Evolutionary conservation across 108 stramenopile species (phyloP), one percentile per base, ranked within the genome.

Genomic region (Fragilariopsis cylindrus): DNA sequence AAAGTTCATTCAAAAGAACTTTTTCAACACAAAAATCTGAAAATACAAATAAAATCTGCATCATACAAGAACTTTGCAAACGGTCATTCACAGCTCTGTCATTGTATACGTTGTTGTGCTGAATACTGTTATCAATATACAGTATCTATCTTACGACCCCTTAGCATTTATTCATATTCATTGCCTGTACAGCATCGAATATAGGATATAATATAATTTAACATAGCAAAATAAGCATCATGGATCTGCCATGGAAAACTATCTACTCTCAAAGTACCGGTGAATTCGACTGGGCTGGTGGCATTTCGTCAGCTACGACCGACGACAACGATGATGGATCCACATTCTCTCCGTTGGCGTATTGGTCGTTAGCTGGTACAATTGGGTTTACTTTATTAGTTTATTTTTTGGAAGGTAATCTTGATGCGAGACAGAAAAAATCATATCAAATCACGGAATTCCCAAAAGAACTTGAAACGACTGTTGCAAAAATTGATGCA

Each of bases 301-400:
- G 62, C 62, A 63, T 63, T 63, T 63, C 62, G 5, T 63, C 62
- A 5, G 62, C 62, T 44, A 56, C 68, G 2, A 50, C 9, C n/a
- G 41, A 40, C 44, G 64, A 16, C 30, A 16, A 49, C 40, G 55
- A 46, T 45, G 77, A 75, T 42, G 46, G 11, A 66, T 56, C 54
- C 15, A 18, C 21, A 30, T 49, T 47, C 58, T 72, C 70, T 9
- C 41, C 57, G 5, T 72, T 83, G 42, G 64, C 57, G 11, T 79
- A 82, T 56, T 85, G 85, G 85, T 77, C 84, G 9, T 55, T 88
- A 57, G 84, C 85, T 9, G 87, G 79, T 53, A 92, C 94, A 3
- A 82, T 95, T 13, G 71, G 73, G 7, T 95, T 95, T 72, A 92
- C 94, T 1, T 52, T 90, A 11, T 52, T 83, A 46, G 94, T 95